phyloP scores from a whole-genome alignment of 805 yeast genomes.

The Candida vaughaniae region DNA sequence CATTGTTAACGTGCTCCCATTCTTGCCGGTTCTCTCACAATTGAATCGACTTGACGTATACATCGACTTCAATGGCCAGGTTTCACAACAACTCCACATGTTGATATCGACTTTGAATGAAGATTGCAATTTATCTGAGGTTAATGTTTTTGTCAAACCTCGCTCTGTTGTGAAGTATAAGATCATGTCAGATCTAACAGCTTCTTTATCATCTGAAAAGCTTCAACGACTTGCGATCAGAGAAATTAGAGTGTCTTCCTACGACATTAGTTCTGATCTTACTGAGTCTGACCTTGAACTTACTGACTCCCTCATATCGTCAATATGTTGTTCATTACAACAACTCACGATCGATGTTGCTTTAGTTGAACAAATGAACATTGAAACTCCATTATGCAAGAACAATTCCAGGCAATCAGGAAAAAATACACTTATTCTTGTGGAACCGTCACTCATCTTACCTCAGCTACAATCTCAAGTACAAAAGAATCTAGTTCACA shows the following conservation, averaged over 20 bases:
- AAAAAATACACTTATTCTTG: neutral
- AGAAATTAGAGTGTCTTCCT: no score
- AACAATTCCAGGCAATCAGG: no score
- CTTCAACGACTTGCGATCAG: no score
- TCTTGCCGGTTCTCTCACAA: neutral
- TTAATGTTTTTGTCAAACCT: neutral
- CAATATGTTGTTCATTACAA: neutral
- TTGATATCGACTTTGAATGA: no score
- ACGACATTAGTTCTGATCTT: no score
- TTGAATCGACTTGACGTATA: neutral
- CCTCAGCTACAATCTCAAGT: neutral
- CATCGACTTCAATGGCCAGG: neutral
- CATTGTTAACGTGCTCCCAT: neutral
- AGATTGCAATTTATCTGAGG: no score
- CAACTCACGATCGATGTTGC: constrained; percentile 1
- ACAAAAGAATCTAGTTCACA: no score
- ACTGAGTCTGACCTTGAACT: no score
- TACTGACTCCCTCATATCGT: neutral
- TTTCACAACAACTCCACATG: neutral
- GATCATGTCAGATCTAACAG: neutral
- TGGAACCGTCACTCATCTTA: neutral
- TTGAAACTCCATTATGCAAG: no score
- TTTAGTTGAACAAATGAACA: no score
- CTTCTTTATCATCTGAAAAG: no score
- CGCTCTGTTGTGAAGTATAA: neutral